Base-by-base conservation (phyloP, 2,329 filamentous ascomycete species). In the Fusarium sp. region DNA sequence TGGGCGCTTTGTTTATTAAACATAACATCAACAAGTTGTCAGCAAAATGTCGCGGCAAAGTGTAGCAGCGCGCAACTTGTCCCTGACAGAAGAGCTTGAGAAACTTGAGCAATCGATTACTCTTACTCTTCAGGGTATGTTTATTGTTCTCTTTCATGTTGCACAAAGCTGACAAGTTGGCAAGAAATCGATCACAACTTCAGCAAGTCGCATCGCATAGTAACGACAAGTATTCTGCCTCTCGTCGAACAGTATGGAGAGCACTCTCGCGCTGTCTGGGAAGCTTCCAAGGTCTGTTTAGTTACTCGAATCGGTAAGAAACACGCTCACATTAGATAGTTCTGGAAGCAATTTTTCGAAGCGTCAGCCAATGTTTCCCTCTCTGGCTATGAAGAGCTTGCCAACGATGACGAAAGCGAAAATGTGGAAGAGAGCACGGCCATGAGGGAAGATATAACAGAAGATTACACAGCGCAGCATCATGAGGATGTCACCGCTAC, bases 301-400 rank as follows among this genome's bases (percentile, higher is more conserved):
- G 9, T 20, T 23, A 9, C 15, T 15, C 1, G 11, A 4, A 1
- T 21, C 11, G 3, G 11, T 15, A 25, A 6, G 39, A 14, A 14
- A 21, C 11, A 23, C 39, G 25, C 59, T 62, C 14, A 65, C 33
- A 49, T 27, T 11, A 27, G 54, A 14, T 75, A 96, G 92, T 99
- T 99, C 80, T 99, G 96, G 96, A 99, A 99, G 80, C 94, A 98
- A 83, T 99, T 99, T 83, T 99, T 99, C 80, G 96, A 99, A 81
- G 94, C 96, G 35, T 97, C 94, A 46, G 96, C 96, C 77, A 98
- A 99, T 75, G 95, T 99, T 25, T 97, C 95, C 13, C 87, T 99
- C 13, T 97, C 94, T 0, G 94, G 94, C 27, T 97, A 99, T 78
- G 95, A 97, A 76, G 94, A 97, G 75, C 85, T 89, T 21, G 88